Conservation (phyloP, 441 rosid species). For the Corymbia citriodora region DNA sequence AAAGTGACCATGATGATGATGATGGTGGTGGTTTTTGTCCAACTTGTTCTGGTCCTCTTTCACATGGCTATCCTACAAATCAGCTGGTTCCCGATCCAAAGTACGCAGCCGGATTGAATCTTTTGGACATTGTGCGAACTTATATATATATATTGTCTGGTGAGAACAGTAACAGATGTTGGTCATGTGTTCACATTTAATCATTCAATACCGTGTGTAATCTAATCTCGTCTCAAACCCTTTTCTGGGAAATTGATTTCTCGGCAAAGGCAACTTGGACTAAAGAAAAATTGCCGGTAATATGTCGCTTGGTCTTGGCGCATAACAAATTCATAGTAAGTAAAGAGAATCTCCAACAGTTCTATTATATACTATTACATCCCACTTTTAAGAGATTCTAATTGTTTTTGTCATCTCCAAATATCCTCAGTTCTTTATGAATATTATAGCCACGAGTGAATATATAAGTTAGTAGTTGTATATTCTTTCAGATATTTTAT, state of each 20-base stretch:
- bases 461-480: background rate
- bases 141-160: background rate
- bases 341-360: background rate
- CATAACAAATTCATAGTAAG: background rate
- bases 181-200: background rate
- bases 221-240: background rate
- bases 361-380: background rate
- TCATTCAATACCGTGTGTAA: background rate
- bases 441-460: background rate
- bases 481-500: background rate
- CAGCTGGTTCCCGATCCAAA: background rate
- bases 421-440: background rate
- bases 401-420: background rate
- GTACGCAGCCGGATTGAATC: background rate
- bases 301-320: background rate
- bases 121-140: background rate
- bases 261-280: background rate
- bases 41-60: slow-evolving; percentile 19
- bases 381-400: background rate
- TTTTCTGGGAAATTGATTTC: background rate
- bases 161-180: background rate
- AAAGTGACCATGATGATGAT: background rate
- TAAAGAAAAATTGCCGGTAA: background rate
- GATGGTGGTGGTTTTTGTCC: slow-evolving; percentile 14
- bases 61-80: slow-evolving; percentile 10